Base-by-base conservation (phyloP, 2,329 filamentous ascomycete species). In the Colletotrichum eremochloae region DNA sequence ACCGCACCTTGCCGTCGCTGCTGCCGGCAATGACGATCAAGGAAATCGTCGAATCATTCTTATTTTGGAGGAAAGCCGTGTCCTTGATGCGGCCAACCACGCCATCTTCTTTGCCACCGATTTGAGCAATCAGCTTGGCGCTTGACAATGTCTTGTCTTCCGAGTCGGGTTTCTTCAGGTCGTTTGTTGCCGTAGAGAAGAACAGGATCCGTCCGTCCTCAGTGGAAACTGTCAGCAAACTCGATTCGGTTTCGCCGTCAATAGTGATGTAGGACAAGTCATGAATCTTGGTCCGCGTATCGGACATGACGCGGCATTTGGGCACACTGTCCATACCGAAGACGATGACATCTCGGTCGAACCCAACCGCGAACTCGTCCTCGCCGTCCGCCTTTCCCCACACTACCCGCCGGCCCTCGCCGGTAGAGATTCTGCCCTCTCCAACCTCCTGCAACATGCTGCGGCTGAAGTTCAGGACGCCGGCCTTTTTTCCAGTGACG, bases 401-500 rank as follows among this genome's bases (percentile, higher is more conserved):
- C 1, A 91, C 87, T 24, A 98, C 94, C 76, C 88, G 90, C 66
- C 93, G 87, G 5, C 95, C 96, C 80, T 98, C 96, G 15, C 96
- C 95, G 56, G 90, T 92, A 56, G 91, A 90, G 80, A 92, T 91
- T 80, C 90, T 91, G 55, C 91, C 89, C 84, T 97, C 94, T 57
- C 94, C 94, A 14, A 93, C 89, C 76, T 93, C 90, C 56, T 89
- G 86, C 64, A 98, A 85, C 77, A 96, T 87, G 0, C 92, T 89
- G 69, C 89, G 87, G 75, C 89, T 89, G 80, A 98, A 98, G 80
- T 94, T 96, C 76, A 99, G 84, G 64, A 97, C 95, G 40, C 95
- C 94, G 0, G 95, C 95, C 84, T 97, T 98, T 84, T 96, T 97
- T 20, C 95, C 96, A 3, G 96, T 98, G 75, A 98, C 95, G 75